A percentile compares a stretch with the other conserved stretches of the same genome.
phyloP scores from a whole-genome alignment of 805 yeast species.

The Henningerozyma blattae region DNA sequence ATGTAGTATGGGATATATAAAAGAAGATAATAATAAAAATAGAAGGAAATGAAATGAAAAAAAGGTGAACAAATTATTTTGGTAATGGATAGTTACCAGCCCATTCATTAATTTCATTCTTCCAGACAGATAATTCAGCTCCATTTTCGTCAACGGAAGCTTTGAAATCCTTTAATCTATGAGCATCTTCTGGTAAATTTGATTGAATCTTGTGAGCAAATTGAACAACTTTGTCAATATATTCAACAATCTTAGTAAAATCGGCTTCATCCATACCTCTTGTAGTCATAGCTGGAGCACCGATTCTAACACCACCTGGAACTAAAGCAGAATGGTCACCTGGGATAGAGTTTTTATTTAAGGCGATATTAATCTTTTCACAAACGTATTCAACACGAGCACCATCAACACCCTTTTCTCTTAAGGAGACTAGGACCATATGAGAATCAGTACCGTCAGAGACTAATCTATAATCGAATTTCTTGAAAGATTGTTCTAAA shows the following conservation, averaged over 20 bases:
- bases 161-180: constrained; percentile 94
- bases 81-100: constrained; percentile 76
- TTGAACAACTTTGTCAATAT: constrained; percentile 68
- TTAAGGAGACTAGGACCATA: constrained; percentile 82
- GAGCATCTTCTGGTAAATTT: constrained; percentile 79
- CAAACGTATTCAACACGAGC: constrained; percentile 94
- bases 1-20: neutral
- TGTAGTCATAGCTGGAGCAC: constrained; percentile 98
- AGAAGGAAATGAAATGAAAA: too few relatives aligned
- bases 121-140: constrained; percentile 53
- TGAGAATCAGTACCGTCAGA: constrained; percentile 96
- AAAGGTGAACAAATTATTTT: too few relatives aligned
- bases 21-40: too few relatives aligned
- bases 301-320: constrained; percentile 95
- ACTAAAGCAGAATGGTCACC: constrained; percentile 95
- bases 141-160: constrained; percentile 61
- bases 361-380: constrained; percentile 88
- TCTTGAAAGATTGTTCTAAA: constrained; percentile 62
- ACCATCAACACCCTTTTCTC: constrained; percentile 87
- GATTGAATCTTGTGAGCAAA: constrained; percentile 68
- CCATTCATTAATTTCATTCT: constrained; percentile 79
- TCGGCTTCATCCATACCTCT: constrained; percentile 90
- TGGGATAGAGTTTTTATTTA: constrained; percentile 95
- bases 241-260: constrained; percentile 66
- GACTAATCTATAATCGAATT: constrained; percentile 68